phyloP scores from a whole-genome alignment of 768 basidiomycete genomes.

The Tulasnella sp. region DNA sequence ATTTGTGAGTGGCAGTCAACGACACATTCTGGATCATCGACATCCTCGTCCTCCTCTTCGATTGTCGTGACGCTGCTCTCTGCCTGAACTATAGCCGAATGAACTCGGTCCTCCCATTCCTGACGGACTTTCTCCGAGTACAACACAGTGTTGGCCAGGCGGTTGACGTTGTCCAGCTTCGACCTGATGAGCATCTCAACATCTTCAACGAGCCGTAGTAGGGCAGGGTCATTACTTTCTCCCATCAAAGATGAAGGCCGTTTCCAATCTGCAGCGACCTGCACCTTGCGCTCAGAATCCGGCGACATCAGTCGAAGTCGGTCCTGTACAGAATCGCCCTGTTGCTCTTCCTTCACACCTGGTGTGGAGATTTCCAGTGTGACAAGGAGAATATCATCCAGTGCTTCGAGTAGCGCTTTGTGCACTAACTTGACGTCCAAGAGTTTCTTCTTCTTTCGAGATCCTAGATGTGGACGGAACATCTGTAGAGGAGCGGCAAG shows the following conservation, averaged over 20 bases:
- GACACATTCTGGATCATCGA: conserved; percentile 18
- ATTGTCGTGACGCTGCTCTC: conserved; percentile 30
- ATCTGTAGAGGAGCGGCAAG: conserved; percentile 67
- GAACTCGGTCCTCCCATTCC: conserved; percentile 88
- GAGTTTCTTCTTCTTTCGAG: conserved; percentile 12
- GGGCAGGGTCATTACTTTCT: conserved; percentile 60
- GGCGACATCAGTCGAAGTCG: conserved; percentile 85
- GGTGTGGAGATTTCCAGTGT: conserved; percentile 79
- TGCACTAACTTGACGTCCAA: conserved; percentile 51
- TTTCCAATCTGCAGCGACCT: conserved; percentile 74
- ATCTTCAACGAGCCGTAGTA: conserved; percentile 75
- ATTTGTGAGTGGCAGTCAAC: conserved; percentile 31
- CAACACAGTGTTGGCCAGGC: conserved; percentile 93
- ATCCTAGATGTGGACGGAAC: conserved; percentile 44
- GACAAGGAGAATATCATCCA: conserved; percentile 74
- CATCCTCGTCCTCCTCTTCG: conserved; percentile 34
- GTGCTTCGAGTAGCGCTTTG: conserved; percentile 63
- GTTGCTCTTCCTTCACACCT: conserved; percentile 73
- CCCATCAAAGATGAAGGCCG: conserved; percentile 49
- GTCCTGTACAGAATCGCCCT: conserved; percentile 83
- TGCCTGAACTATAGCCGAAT: conserved; percentile 32
- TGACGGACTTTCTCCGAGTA: conserved; percentile 95
- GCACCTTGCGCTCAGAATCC: conserved; percentile 77
- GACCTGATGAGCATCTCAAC: conserved; percentile 81
- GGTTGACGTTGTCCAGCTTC: conserved; percentile 89